Evolutionary conservation across 2,329 filamentous ascomycete species (phyloP), one percentile per base, ranked within the genome.

Genomic region (Alternaria viburni): DNA sequence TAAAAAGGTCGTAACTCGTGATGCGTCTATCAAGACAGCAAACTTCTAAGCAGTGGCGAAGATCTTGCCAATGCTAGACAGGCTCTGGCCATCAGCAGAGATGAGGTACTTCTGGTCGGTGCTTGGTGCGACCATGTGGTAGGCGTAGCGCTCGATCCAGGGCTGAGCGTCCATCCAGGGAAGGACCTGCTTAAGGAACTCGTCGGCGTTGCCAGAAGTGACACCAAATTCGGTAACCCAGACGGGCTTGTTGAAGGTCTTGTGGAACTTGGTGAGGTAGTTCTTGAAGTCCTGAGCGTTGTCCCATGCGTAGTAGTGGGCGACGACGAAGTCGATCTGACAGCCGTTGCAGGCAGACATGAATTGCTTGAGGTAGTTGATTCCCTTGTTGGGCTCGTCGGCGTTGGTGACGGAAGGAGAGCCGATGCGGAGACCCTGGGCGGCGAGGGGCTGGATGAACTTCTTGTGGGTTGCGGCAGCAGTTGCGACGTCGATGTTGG

Each of bases 221-320:
- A 74, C 65, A 23, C 71, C 75, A 59, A 79, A 80, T 64, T 81
- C 79, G 19, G 74, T 80, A 54, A 81, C 65, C 78, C 78, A 81
- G 54, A 81, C 64, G 10, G 74, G 74, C 70, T 72, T 74, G 51
- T 69, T 68, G 58, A 72, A 70, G 21, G 65, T 65, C 25, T 71
- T 28, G 66, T 76, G 67, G 56, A 78, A 74, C 36, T 74, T 72
- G 6, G 19, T 61, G 19, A 79, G 88, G 65, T 81, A 76, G 55
- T 69, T 65, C 57, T 78, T 74, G 71, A 81, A 80, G 59, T 74
- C 70, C 9, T 70, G 65, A 43, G 76, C 67, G 46, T 77, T 74
- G 58, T 54, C 71, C 62, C 67, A 69, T 44, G 76, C 72, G 63
- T 81, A 81, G 73, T 75, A 81, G 65, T 81, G 79, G n/a, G 77